Conservation (phyloP, 179 eudicot genomes). For the Silene vulgaris region DNA sequence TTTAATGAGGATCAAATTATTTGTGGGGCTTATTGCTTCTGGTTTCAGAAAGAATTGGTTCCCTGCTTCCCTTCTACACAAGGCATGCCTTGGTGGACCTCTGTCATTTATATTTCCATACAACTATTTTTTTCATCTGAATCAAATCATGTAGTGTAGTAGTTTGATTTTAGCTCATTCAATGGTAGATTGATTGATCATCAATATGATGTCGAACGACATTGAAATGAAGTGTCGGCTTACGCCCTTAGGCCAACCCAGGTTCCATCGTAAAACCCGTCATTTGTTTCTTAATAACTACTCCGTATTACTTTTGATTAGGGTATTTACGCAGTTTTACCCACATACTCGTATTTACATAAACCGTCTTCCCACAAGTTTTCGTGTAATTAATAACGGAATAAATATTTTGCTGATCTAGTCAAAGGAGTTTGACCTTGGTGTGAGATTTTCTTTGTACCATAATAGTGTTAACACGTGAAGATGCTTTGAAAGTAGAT, state of each 20-base stretch:
- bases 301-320: too few relatives aligned
- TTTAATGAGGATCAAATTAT: constrained; percentile 18
- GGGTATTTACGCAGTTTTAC: too few relatives aligned
- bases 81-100: constrained; percentile 26
- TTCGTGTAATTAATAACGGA: too few relatives aligned
- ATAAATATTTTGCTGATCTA: constrained; percentile 3
- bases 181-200: constrained; percentile 7
- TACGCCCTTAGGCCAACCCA: neutral
- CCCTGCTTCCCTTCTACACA: constrained; percentile 28
- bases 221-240: neutral
- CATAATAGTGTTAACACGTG: constrained; percentile 25
- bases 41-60: constrained; percentile 24
- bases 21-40: constrained; percentile 29
- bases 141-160: neutral
- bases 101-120: constrained; percentile 6
- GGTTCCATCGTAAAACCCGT: too few relatives aligned
- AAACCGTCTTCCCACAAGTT: too few relatives aligned
- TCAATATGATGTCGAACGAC: neutral
- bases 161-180: neutral
- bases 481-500: constrained; percentile 26
- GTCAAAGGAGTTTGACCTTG: constrained; percentile 28
- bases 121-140: neutral
- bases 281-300: too few relatives aligned
- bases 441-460: neutral
- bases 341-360: too few relatives aligned